phyloP scores from a whole-genome alignment of 352 stramenopile species.

The Globisporangium mamillatum region DNA sequence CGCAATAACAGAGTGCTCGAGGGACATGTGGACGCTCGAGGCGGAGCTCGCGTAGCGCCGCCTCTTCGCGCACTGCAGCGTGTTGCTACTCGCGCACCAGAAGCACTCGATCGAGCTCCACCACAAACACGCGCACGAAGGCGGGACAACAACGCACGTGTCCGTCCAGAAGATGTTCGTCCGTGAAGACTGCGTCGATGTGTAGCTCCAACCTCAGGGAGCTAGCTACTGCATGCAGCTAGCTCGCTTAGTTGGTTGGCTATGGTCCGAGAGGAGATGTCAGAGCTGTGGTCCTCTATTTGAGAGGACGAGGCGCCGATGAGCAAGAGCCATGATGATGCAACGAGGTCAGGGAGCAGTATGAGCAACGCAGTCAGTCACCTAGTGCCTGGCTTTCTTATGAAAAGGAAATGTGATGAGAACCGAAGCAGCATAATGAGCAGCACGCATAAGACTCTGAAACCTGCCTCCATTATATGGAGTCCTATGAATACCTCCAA shows the following conservation, averaged over 20 bases:
- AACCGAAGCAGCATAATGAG: background rate
- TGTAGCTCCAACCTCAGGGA: background rate
- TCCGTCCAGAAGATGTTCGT: background rate
- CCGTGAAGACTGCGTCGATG: background rate
- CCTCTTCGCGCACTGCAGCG: constrained; percentile 30
- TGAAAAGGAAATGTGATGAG: background rate
- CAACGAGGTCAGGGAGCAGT: background rate
- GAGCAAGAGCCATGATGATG: background rate
- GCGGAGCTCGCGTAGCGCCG: constrained; percentile 40
- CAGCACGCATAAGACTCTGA: background rate
- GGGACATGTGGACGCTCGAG: constrained; percentile 32
- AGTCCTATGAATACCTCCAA: too few relatives aligned
- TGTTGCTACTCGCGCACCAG: too few relatives aligned
- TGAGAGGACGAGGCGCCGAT: too few relatives aligned
- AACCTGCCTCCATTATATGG: too few relatives aligned
- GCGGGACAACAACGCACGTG: background rate
- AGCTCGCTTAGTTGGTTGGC: background rate
- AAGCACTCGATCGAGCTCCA: constrained; percentile 11
- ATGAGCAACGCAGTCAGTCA: background rate
- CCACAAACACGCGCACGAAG: background rate
- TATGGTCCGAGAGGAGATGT: too few relatives aligned
- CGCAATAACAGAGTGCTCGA: constrained; percentile 59
- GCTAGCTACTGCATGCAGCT: background rate
- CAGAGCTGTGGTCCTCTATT: too few relatives aligned
- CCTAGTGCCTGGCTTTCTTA: background rate